These are phyloP conservation scores for Candida pini DNA, from an alignment of 805 yeast genomes.

Conservation along the genomic window DNA sequence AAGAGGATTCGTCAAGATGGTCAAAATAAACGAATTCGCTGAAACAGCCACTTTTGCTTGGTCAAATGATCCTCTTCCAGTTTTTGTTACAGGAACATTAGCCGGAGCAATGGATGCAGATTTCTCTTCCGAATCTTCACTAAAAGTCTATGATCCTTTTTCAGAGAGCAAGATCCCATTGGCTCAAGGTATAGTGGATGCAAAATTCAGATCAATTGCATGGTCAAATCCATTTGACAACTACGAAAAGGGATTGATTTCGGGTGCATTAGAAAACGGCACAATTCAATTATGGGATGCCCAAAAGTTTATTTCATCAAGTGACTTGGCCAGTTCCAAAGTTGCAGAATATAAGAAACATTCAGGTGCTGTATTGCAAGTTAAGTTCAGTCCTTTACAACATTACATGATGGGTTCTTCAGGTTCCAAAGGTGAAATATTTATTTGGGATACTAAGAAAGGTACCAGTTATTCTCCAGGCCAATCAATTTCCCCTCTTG, in stretches of 20 bases:
- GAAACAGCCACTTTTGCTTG: conserved; percentile 95
- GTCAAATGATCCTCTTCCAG: conserved; percentile 73
- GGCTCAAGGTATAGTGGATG: conserved; percentile 42
- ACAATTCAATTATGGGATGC: conserved; percentile 74
- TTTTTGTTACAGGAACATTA: conserved; percentile 86
- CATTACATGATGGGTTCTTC: conserved; percentile 74
- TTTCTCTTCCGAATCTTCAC: conserved; percentile 70
- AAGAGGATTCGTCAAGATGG: too few relatives aligned
- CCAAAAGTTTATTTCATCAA: conserved; percentile 36
- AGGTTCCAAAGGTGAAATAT: conserved; percentile 83
- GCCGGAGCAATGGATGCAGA: conserved; percentile 92
- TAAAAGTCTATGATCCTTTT: conserved; percentile 75
- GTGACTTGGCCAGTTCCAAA: conserved; percentile 38
- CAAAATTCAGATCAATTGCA: conserved; percentile 72
- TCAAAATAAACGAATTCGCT: conserved; percentile 75
- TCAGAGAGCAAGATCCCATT: conserved; percentile 36
- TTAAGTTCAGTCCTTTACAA: conserved; percentile 75
- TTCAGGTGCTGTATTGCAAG: conserved; percentile 61
- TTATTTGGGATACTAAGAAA: conserved; percentile 80
- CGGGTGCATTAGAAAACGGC: conserved; percentile 88
- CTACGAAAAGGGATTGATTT: conserved; percentile 54
- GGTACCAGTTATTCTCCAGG: conserved; percentile 63
- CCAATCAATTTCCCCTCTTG: conserved; percentile 70
- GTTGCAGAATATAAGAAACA: conserved; percentile 55
- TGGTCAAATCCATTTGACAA: conserved; percentile 64